phyloP scores from a whole-genome alignment of 2,329 filamentous ascomycete genomes.

The Leptodontidium sp. region DNA sequence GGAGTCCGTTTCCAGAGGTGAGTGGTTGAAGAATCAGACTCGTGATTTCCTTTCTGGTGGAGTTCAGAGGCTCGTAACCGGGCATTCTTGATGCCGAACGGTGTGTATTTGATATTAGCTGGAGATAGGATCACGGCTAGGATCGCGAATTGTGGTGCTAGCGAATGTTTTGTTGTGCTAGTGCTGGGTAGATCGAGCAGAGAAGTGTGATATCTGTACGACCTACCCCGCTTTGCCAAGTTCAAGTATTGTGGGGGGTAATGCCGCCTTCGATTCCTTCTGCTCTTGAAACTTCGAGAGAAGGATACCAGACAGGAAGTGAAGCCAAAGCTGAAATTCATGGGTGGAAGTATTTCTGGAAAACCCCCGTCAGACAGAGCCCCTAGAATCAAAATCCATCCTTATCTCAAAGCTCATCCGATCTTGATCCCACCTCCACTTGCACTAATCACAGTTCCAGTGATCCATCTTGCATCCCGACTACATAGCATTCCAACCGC shows the following conservation, averaged over 20 bases:
- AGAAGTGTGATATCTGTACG: background rate
- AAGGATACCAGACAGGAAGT: background rate
- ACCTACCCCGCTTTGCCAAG: slow-evolving; percentile 15
- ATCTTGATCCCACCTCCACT: slow-evolving; percentile 50
- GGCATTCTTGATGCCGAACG: background rate
- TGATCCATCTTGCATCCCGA: slow-evolving; percentile 49
- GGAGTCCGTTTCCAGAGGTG: background rate
- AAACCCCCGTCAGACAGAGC: background rate
- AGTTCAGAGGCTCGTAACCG: background rate
- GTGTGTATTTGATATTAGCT: no score
- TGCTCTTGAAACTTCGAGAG: background rate
- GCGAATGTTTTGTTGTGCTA: background rate
- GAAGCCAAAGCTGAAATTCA: background rate
- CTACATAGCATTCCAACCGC: slow-evolving; percentile 49
- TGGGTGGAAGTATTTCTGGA: background rate
- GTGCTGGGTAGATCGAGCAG: background rate
- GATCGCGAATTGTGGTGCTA: no score
- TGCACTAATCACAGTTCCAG: slow-evolving; percentile 48
- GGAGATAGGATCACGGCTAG: no score
- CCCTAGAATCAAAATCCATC: background rate
- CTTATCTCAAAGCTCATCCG: slow-evolving; percentile 15
- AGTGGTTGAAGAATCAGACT: slow-evolving; percentile 9
- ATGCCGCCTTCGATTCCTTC: background rate
- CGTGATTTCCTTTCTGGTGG: slow-evolving; percentile 1
- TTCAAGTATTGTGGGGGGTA: background rate